Conservation (phyloP, 1,284 basidiomycete genomes). For the Cerrena zonata region DNA sequence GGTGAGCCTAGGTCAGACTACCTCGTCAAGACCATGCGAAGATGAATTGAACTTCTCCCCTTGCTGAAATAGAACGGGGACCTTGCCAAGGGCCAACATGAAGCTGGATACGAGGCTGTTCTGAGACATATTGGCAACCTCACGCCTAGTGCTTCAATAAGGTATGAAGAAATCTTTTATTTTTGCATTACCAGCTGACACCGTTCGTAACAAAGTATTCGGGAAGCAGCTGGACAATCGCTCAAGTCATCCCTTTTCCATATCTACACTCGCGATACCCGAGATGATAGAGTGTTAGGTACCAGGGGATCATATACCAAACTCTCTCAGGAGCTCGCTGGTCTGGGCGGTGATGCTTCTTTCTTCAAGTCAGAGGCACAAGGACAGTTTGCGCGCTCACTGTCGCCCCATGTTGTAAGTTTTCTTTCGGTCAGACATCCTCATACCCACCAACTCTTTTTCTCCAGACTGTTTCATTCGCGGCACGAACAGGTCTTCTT, state of each 20-base stretch:
- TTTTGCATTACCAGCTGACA: not conserved
- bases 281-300: constrained; percentile 68
- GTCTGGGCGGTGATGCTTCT: constrained; percentile 65
- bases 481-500: constrained; percentile 58
- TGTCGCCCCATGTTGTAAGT: constrained; percentile 55
- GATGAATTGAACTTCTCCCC: constrained; percentile 17
- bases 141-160: constrained; percentile 71
- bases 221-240: constrained; percentile 73
- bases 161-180: constrained; percentile 40
- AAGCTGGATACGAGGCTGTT: constrained; percentile 77
- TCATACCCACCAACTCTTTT: constrained; percentile 3
- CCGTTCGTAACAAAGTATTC: constrained; percentile 51
- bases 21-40: constrained; percentile 16
- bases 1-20: constrained; percentile 45
- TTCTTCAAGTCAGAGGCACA: constrained; percentile 74
- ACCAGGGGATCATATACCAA: constrained; percentile 62
- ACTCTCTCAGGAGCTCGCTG: constrained; percentile 71
- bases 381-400: constrained; percentile 55
- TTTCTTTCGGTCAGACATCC: not conserved
- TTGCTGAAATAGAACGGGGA: constrained; percentile 34
- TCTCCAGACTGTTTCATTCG: constrained; percentile 56
- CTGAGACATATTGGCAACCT: constrained; percentile 71
- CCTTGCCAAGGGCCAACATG: constrained; percentile 54
- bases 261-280: constrained; percentile 71
- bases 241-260: constrained; percentile 84